Evolutionary conservation across 2,329 filamentous ascomycete genomes (phyloP).

Genomic region (Talaromyces pinophilus): DNA sequence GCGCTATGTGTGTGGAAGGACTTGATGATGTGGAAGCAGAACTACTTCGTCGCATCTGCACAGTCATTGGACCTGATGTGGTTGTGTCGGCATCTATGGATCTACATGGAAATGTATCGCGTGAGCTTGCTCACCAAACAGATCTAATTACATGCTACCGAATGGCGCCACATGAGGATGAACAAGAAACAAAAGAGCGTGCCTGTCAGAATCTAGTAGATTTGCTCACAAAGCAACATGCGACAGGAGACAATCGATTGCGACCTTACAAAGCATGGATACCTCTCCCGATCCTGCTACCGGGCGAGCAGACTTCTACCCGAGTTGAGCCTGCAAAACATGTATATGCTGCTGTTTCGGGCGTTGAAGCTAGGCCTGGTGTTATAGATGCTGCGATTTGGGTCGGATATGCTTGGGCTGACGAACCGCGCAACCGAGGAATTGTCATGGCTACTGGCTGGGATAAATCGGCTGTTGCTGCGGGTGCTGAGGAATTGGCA

Average conservation of each 20-base stretch:
- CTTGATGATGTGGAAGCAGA: slow-evolving; percentile 53
- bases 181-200: slow-evolving; percentile 53
- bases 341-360: slow-evolving; percentile 53
- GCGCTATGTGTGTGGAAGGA: slow-evolving; percentile 57
- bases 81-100: slow-evolving; percentile 59
- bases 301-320: slow-evolving; percentile 59
- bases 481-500: slow-evolving; percentile 51
- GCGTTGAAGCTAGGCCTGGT: slow-evolving; percentile 44
- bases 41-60: slow-evolving; percentile 50
- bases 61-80: slow-evolving; percentile 49
- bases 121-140: slow-evolving; percentile 50
- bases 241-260: not conserved
- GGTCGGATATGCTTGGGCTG: slow-evolving; percentile 60
- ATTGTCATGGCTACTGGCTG: slow-evolving; percentile 56
- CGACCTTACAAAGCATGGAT: slow-evolving; percentile 57
- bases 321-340: slow-evolving; percentile 55
- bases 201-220: slow-evolving; percentile 54
- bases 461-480: slow-evolving; percentile 43
- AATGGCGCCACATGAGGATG: slow-evolving; percentile 56
- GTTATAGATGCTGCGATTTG: slow-evolving; percentile 57
- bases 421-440: slow-evolving; percentile 56
- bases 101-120: slow-evolving; percentile 58
- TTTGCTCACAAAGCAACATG: slow-evolving; percentile 34
- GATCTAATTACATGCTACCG: slow-evolving; percentile 58
- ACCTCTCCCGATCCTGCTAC: slow-evolving; percentile 54